These are phyloP conservation scores for Gnomoniopsis smithogilvyi DNA, from an alignment of 2,329 filamentous ascomycete species.

Conservation along the genomic window DNA sequence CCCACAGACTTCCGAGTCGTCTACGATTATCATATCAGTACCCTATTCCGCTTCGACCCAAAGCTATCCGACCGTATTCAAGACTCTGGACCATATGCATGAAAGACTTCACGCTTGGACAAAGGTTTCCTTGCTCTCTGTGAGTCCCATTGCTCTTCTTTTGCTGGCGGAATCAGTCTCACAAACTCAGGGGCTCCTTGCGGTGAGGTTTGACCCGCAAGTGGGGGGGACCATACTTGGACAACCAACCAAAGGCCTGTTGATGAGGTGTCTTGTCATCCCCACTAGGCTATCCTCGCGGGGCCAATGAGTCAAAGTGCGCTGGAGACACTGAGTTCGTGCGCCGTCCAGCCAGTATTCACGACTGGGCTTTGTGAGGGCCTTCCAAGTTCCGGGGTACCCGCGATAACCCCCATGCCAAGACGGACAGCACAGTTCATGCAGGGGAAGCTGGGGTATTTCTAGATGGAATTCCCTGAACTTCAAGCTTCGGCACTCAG, in stretches of 20 bases:
- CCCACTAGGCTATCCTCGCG: not conserved
- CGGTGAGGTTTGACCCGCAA: not conserved
- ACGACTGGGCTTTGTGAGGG: not conserved
- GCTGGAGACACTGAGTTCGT: not conserved
- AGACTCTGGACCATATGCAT: no score
- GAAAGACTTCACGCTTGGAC: no score
- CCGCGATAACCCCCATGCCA: not conserved
- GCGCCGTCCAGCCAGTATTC: not conserved
- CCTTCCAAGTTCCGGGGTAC: not conserved
- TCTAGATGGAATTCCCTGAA: not conserved
- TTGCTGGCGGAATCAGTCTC: no score
- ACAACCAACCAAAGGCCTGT: slow-evolving; percentile 7
- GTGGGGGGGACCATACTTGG: no score
- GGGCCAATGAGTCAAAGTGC: slow-evolving; percentile 7
- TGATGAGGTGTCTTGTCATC: slow-evolving; percentile 2
- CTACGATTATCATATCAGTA: no score
- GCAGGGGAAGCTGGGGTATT: slow-evolving; percentile 3
- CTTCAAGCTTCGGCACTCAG: not conserved
- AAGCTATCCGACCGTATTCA: no score
- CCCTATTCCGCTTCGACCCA: no score
- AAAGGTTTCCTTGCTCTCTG: no score
- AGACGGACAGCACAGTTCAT: slow-evolving; percentile 3
- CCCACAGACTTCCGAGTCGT: no score
- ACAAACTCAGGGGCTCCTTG: not conserved
- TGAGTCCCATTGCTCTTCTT: no score